Evolutionary conservation across 164 flowering plant genomes (phyloP), one percentile per base, ranked within the genome.

Genomic region (Stephania japonica): DNA sequence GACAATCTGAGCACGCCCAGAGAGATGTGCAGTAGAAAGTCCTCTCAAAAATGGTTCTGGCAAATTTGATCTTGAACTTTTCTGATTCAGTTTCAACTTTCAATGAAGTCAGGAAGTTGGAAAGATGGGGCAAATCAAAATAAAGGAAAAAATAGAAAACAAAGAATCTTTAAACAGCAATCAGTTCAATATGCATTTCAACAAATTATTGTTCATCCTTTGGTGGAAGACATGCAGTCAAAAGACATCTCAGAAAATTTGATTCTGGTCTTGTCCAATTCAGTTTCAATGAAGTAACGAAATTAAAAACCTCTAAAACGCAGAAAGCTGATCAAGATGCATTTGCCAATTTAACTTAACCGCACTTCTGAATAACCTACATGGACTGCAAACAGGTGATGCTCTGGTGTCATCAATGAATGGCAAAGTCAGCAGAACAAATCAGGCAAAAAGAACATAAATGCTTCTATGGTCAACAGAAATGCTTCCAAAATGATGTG

Each of bases 1-100:
- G 61, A 91, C 86, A 73, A 85, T 78, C 79, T 90, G 90, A 75
- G 90, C 91, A 74, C 97, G 84, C 43, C 96, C 97, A 69, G 84
- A 73, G 41, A 90, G 82, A 63, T 76, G 78, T 70, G 96, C 96
- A 64, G 86, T 85, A 72, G 92, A 78, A 80, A 90, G 97, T 69
- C 97, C 97, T 80, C 86, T 86, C 18, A 82, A 38, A 78, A 90
- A 94, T 49, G 83, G 86, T 50, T 81, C 89, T 3, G 96, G 94
- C 69, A 94, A 73, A 64, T 80, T 74, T 24, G 71, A 72, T 70
- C 77, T 85, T 77, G 61, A 27, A 63, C 27, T 72, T 70, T 42
- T 83, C 90, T 86, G 81, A 72, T 81, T 66, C 61, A 53, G 19
- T 16, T 67, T 67, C 25, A 21, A 68, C 62, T 16, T 67, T 67